phyloP scores from a whole-genome alignment of 1,284 basidiomycete genomes.

The Heterobasidion occidentale region DNA sequence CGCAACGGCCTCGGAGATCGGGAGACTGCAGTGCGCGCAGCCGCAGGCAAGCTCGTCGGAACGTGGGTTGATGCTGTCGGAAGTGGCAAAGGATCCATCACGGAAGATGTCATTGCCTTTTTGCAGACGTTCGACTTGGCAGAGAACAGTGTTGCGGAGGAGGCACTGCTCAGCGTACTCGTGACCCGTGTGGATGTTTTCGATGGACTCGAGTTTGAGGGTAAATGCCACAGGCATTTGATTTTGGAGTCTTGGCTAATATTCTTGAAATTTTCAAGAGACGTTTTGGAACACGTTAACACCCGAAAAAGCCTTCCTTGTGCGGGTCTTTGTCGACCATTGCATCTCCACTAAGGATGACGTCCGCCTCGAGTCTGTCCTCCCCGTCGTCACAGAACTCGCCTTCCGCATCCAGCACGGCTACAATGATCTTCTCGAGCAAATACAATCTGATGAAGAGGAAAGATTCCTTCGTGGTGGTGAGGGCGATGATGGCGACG shows the following conservation, averaged over 20 bases:
- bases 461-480: constrained; percentile 16
- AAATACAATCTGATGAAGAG: constrained; percentile 31
- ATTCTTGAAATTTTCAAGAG: constrained; percentile 31
- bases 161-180: constrained; percentile 60
- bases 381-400: constrained; percentile 87
- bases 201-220: constrained; percentile 65
- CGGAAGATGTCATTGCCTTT: constrained; percentile 42
- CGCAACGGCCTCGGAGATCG: constrained; percentile 85
- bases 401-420: constrained; percentile 81
- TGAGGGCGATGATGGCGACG: constrained; percentile 29
- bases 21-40: constrained; percentile 75
- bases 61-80: constrained; percentile 40
- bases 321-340: constrained; percentile 80
- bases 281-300: constrained; percentile 72
- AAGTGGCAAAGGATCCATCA: constrained; percentile 10
- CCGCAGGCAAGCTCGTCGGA: constrained; percentile 71
- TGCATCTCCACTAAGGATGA: constrained; percentile 64
- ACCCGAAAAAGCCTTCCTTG: constrained; percentile 80
- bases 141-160: constrained; percentile 54
- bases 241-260: neutral
- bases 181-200: constrained; percentile 51
- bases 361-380: constrained; percentile 59
- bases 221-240: constrained; percentile 30
- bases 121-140: constrained; percentile 58
- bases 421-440: constrained; percentile 64